These are phyloP conservation scores for Cordyceps fumosorosea DNA, from an alignment of 2,329 filamentous ascomycete genomes.

Conservation along the genomic window DNA sequence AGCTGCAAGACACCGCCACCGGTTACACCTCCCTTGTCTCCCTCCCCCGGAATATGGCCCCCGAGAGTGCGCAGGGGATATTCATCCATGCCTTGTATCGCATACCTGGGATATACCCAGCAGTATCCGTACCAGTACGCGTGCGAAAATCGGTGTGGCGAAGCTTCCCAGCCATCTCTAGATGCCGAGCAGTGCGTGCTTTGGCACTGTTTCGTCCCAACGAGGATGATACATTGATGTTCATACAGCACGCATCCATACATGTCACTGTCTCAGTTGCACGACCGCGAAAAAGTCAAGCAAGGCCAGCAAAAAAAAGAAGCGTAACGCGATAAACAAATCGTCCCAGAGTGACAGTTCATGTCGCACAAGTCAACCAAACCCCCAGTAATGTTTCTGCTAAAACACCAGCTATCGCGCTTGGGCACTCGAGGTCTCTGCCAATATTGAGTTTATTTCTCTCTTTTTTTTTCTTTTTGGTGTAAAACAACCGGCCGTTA, in stretches of 20 bases:
- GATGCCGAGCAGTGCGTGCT: constrained; percentile 1
- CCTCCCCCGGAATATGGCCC: background rate
- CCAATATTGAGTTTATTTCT: background rate
- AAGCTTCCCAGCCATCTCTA: background rate
- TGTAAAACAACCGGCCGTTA: background rate
- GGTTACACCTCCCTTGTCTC: background rate
- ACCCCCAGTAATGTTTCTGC: background rate
- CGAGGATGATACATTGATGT: background rate
- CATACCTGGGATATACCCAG: background rate
- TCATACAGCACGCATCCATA: background rate
- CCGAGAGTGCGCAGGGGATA: background rate
- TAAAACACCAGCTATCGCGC: background rate
- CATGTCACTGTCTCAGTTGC: constrained; percentile 9
- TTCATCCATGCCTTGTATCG: background rate
- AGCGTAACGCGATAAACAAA: background rate
- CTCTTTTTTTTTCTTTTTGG: background rate
- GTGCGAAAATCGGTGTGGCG: background rate
- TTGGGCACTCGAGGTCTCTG: background rate
- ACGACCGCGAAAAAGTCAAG: background rate
- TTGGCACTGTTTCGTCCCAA: constrained; percentile 7
- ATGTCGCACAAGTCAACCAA: background rate
- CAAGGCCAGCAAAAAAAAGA: background rate
- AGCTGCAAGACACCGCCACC: background rate
- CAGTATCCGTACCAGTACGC: too few relatives aligned
- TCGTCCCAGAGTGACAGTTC: background rate